Evolutionary conservation across 495 filamentous ascomycete species (phyloP).

Genomic region (Parachaetomium inaequale): DNA sequence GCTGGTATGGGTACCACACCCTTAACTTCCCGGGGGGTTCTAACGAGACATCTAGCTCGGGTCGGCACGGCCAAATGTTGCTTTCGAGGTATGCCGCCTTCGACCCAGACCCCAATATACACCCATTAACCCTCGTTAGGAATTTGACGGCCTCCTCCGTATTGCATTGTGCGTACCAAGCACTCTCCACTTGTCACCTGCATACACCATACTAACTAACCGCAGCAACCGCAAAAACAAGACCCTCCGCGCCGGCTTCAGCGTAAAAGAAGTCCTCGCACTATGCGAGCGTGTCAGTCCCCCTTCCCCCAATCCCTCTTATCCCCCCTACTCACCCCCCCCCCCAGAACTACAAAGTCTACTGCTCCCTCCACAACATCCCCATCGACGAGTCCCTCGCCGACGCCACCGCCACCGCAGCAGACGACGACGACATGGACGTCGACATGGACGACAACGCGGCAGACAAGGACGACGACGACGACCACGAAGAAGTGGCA

Average conservation of each 20-base stretch:
- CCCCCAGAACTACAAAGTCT: slow-evolving; percentile 71
- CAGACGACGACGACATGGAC: slow-evolving; percentile 32
- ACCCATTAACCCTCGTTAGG: slow-evolving; percentile 29
- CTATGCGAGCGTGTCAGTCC: slow-evolving; percentile 59
- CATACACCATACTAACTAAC: background rate
- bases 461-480: slow-evolving; percentile 49
- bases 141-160: slow-evolving; percentile 87
- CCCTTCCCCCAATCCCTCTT: background rate
- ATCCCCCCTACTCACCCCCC: background rate
- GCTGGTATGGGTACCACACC: slow-evolving; percentile 11
- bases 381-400: slow-evolving; percentile 66
- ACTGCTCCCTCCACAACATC: slow-evolving; percentile 80
- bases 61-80: slow-evolving; percentile 67
- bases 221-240: slow-evolving; percentile 51
- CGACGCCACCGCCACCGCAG: slow-evolving; percentile 50
- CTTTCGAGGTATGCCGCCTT: slow-evolving; percentile 55
- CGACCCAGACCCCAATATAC: too few species aligned
- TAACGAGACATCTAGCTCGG: slow-evolving; percentile 71
- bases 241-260: slow-evolving; percentile 70
- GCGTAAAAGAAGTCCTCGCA: slow-evolving; percentile 70
- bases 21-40: slow-evolving; percentile 15
- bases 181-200: slow-evolving; percentile 30
- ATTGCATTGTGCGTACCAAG: slow-evolving; percentile 58
- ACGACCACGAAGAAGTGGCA: slow-evolving; percentile 34
- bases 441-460: slow-evolving; percentile 56